These are phyloP conservation scores for Hyphopichia pseudoburtonii DNA, from an alignment of 1,139 yeast species.

Conservation along the genomic window DNA sequence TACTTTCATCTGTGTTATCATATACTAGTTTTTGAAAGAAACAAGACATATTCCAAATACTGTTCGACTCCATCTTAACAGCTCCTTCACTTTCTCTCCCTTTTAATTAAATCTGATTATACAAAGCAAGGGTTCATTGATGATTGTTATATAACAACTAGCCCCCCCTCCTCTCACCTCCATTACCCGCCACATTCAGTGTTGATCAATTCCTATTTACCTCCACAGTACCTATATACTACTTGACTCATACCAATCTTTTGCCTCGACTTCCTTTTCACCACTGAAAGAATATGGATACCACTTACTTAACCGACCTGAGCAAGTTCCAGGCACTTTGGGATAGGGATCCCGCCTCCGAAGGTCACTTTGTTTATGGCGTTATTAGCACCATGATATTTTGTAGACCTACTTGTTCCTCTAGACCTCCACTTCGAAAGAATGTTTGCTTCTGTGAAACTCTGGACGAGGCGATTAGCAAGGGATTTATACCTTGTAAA, in stretches of 20 bases:
- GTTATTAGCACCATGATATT: conserved; percentile 10
- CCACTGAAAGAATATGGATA: not conserved
- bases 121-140: not conserved
- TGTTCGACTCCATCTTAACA: no score
- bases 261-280: not conserved
- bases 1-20: no score
- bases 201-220: not conserved
- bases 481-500: conserved; percentile 10
- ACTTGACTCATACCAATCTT: not conserved
- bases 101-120: not conserved
- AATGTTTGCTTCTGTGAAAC: conserved; percentile 8
- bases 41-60: no score
- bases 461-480: conserved; percentile 7
- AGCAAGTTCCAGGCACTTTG: conserved; percentile 4
- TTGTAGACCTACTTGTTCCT: conserved; percentile 13
- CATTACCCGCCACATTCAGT: no score
- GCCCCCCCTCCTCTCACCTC: not conserved
- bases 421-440: conserved; percentile 9
- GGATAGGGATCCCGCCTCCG: conserved; percentile 10
- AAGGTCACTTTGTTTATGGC: conserved; percentile 10
- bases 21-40: no score
- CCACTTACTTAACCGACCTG: conserved; percentile 4
- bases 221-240: not conserved
- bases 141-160: not conserved
- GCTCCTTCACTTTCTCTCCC: not conserved